Percentiles rank a stretch among this genome's conserved stretches.
phyloP scores from a whole-genome alignment of 2,329 filamentous ascomycete genomes.

The Zymoseptoria ardabiliae region DNA sequence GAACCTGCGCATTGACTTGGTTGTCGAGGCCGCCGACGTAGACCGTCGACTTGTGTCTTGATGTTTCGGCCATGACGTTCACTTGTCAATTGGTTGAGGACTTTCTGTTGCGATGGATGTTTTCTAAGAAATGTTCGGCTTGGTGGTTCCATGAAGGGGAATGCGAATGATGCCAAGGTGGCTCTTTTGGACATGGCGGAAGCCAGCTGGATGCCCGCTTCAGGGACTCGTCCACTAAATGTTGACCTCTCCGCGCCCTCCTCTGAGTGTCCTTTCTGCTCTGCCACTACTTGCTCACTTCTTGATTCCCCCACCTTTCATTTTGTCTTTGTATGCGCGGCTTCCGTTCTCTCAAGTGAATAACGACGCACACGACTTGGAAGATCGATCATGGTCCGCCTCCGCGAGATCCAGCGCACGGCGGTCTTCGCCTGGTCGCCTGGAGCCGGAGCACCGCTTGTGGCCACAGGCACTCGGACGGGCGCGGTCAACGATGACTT shows the following conservation, averaged over 20 bases:
- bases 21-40: slow-evolving; percentile 85
- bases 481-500: slow-evolving; percentile 96
- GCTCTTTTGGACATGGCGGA: not conserved
- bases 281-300: not conserved
- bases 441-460: slow-evolving; percentile 65
- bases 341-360: not conserved
- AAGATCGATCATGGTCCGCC: slow-evolving; percentile 69
- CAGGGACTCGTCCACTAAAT: not conserved
- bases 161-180: not conserved
- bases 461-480: slow-evolving; percentile 89
- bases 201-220: not conserved
- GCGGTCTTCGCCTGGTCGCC: slow-evolving; percentile 97
- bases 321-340: slow-evolving; percentile 1
- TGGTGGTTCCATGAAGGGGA: not conserved
- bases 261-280: not conserved
- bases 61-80: slow-evolving; percentile 64
- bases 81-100: not conserved
- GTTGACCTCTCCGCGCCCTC: not conserved
- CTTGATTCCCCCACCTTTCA: not conserved
- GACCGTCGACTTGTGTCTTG: slow-evolving; percentile 74
- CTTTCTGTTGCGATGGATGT: not conserved
- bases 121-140: not conserved
- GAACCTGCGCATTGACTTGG: slow-evolving; percentile 63
- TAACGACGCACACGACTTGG: slow-evolving; percentile 15
- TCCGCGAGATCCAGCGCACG: slow-evolving; percentile 93